Base-by-base conservation (phyloP, 1,284 basidiomycete species). In the Moesziomyces sp. region DNA sequence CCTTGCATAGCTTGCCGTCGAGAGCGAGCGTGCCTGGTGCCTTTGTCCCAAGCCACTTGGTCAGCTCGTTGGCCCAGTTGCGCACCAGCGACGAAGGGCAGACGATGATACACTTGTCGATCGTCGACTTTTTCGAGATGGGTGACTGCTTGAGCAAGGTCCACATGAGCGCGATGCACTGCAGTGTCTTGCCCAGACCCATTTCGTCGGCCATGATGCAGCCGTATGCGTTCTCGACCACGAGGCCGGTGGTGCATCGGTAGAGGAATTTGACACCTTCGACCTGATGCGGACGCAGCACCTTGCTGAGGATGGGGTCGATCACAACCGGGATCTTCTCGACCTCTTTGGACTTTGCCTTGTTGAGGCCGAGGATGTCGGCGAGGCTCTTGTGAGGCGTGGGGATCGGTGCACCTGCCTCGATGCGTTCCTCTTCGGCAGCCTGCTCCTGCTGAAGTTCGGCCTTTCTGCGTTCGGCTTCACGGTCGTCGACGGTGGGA, bases 121-220 rank as follows among this genome's bases (percentile, higher is more conserved):
- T 95, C 0, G 93, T 91, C 0, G 90, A 87, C 84, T 92, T 97
- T 26, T 91, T 89, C 0, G 94, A 87, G 49, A 90, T 89, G 0
- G 97, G 94, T 0, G 96, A 98, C 82, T 99, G 97, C 84, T 95
- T 97, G 65, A 98, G 86, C n/a, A 99, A 85, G 0, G 96, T 98
- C 93, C 94, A 99, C 77, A 99, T 86, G 24, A 99, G 89, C 0
- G 96, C 88, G 69, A 99, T 99, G 82, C 97, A 99, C 84, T 99
- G 96, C 8, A 99, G 87, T 5, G 95, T 97, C 86, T 96, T 96
- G 26, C 87, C 87, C 83, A 85, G 75, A 33, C 97, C 96, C 96
- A 98, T 99, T 85, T 97, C 96, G 83, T 99, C 96, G 0, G 96
- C 96, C 96, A 99, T 98, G 84, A 99, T 99, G 81, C 96, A 98